Percentiles rank a stretch among this genome's conserved stretches.
These are phyloP conservation scores for Picea glauca DNA, from an alignment of 75 land plant species.

Conservation along the genomic window DNA sequence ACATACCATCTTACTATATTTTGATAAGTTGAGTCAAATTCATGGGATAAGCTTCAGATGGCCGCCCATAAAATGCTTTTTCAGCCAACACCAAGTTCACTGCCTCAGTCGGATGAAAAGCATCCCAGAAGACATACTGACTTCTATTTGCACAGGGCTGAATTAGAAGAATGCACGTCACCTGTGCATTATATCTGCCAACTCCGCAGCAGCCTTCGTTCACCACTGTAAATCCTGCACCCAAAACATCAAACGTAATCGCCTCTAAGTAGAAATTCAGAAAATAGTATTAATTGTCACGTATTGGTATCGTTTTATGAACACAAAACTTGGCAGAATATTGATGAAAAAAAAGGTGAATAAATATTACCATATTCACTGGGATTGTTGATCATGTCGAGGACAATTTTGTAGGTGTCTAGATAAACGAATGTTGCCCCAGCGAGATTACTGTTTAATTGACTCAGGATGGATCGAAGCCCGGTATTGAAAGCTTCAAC, in stretches of 20 bases:
- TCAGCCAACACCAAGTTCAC: constrained; percentile 51
- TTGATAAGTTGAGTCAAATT: constrained; percentile 47
- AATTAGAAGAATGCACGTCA: constrained; percentile 58
- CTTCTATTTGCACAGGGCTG: constrained; percentile 44
- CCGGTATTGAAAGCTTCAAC: background rate
- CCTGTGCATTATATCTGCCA: constrained; percentile 70
- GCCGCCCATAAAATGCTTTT: constrained; percentile 20
- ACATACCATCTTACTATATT: background rate
- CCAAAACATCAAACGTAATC: background rate
- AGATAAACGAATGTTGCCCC: background rate
- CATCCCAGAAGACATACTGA: constrained; percentile 82
- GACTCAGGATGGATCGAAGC: background rate
- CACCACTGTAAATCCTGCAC: constrained; percentile 50
- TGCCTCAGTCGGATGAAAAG: constrained; percentile 75
- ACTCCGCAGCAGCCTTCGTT: constrained; percentile 80
- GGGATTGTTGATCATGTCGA: background rate
- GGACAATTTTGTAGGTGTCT: background rate
- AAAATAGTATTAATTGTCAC: too few relatives aligned
- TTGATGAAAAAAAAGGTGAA: too few relatives aligned
- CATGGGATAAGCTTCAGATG: constrained; percentile 54
- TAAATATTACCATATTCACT: background rate
- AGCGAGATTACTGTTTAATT: background rate
- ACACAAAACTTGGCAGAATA: too few relatives aligned
- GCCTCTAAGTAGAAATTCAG: background rate
- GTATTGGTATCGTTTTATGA: too few relatives aligned